These are phyloP conservation scores for Xylaria sp. DNA, from an alignment of 2,329 filamentous ascomycete species.

Conservation along the genomic window DNA sequence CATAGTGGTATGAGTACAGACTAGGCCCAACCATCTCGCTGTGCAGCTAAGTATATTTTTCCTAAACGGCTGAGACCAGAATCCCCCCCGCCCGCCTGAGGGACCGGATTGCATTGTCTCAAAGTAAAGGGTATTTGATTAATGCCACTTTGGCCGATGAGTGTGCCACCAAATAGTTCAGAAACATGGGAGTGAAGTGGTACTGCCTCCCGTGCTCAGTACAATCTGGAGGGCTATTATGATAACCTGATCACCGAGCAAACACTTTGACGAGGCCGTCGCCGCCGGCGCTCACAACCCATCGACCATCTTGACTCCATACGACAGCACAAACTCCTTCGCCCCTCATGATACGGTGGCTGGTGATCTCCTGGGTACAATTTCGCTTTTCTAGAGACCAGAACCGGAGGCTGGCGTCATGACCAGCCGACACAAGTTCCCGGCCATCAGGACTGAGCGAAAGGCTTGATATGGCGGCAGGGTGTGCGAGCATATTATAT, in stretches of 20 bases:
- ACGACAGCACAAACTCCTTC: constrained; percentile 95
- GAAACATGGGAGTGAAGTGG: too few species aligned
- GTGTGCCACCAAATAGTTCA: background rate
- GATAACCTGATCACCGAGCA: constrained; percentile 58
- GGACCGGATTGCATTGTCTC: background rate
- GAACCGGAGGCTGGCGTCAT: constrained; percentile 95
- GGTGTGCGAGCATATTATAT: constrained; percentile 98
- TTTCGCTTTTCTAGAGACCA: constrained; percentile 96
- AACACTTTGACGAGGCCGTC: constrained; percentile 97
- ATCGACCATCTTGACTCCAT: constrained; percentile 94
- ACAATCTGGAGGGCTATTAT: too few species aligned
- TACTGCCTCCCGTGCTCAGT: too few species aligned
- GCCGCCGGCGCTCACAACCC: constrained; percentile 93
- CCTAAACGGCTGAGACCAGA: background rate
- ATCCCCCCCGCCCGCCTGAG: background rate
- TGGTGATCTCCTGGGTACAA: constrained; percentile 95
- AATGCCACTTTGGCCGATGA: background rate
- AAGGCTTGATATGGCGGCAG: constrained; percentile 89
- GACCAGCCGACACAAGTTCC: constrained; percentile 94
- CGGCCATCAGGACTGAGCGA: constrained; percentile 92
- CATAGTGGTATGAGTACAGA: background rate
- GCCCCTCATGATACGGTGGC: constrained; percentile 91
- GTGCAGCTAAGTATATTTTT: background rate
- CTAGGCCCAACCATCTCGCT: background rate
- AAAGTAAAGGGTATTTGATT: background rate